Conservation (phyloP, 2,329 filamentous ascomycete genomes). For the Teratosphaeria destructans region DNA sequence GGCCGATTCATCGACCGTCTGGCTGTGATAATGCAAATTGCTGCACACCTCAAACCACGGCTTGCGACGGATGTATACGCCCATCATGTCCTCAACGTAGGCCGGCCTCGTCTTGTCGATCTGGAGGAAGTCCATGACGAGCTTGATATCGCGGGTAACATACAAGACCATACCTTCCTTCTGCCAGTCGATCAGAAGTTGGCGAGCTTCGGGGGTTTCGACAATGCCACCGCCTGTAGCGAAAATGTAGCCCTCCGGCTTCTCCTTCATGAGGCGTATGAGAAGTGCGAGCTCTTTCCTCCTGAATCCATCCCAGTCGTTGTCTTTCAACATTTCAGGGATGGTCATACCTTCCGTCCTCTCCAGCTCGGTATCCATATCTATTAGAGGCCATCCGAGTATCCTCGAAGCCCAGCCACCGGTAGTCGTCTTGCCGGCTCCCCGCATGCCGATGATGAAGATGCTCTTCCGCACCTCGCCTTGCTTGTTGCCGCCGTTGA, state of each 20-base stretch:
- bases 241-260: conserved; percentile 67
- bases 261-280: conserved; percentile 61
- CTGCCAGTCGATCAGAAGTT: conserved; percentile 63
- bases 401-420: conserved; percentile 74
- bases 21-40: conserved; percentile 87
- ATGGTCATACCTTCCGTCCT: conserved; percentile 62
- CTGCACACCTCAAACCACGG: conserved; percentile 88
- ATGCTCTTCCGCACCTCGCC: conserved; percentile 52
- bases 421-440: conserved; percentile 90
- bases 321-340: conserved; percentile 68
- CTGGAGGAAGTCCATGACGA: conserved; percentile 80
- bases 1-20: conserved; percentile 41
- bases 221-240: conserved; percentile 92
- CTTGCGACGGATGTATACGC: conserved; percentile 79
- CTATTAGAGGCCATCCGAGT: conserved; percentile 66
- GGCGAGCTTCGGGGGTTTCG: conserved; percentile 69
- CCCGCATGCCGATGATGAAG: conserved; percentile 94
- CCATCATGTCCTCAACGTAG: conserved; percentile 84
- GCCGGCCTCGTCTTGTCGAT: conserved; percentile 84
- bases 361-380: conserved; percentile 84
- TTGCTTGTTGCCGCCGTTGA: conserved; percentile 18
- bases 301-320: conserved; percentile 83
- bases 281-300: conserved; percentile 67
- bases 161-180: conserved; percentile 76
- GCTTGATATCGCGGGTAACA: conserved; percentile 76